Evolutionary conservation across 306 rosid genomes (phyloP), one percentile per base, ranked within the genome.

Genomic region (Cicer pinnatifidum): DNA sequence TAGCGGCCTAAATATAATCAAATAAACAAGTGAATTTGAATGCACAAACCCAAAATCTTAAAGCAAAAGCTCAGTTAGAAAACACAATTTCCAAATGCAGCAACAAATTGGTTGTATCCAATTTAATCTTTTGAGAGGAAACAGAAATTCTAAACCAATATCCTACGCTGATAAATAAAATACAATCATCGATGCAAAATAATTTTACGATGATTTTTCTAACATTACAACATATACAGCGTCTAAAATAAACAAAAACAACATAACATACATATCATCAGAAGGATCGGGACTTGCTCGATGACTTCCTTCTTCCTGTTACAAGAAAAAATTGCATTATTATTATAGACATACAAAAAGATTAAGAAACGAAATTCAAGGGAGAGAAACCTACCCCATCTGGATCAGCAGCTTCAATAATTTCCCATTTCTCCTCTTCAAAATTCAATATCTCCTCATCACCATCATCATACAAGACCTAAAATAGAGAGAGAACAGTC

Each of bases 391-490:
- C 67, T 46, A 87, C 94, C 85, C 1, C 82, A 45, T 85, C 82
- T 23, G 87, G 75, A 69, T 28, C 85, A 46, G 81, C 75, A 28
- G 1, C 82, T 46, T 71, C 83, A 67, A 87, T 63, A 51, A 79
- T 39, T 65, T 87, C 35, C 87, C 87, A 94, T 72, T 0, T 83
- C 71, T 89, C 89, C n/a, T 43, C 71, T 45, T 77, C 78, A 59
- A 94, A 90, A 87, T 77, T 64, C 23, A 94, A 75, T 35, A 47
- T 33, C 76, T 91, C 97, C 63, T 64, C 37, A 17, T 88, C 97
- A 46, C 96, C 97, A 63, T 89, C 99, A 57, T 72, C 82, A 59
- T 94, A 94, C 9, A 33, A 15, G 53, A 94, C 90, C 99, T 94
- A 75, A 53, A 63, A 41, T 54, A 56, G 63, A 67, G 20, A 71